Base-by-base conservation (phyloP, 1,284 basidiomycete genomes). In the Tilletiopsis washingtonensis region DNA sequence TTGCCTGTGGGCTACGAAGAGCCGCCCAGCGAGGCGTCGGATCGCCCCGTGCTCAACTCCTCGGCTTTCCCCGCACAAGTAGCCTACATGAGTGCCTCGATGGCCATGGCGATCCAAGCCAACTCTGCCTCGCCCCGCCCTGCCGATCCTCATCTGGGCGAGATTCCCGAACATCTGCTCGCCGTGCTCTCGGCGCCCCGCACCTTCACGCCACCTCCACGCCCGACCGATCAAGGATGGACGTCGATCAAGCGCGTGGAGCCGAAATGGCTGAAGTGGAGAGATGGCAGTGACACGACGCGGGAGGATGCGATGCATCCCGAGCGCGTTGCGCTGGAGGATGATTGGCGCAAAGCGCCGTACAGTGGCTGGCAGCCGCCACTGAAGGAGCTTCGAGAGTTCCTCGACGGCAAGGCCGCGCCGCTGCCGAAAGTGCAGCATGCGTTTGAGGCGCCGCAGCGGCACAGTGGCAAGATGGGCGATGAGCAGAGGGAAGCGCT, bases 361-460 rank as follows among this genome's bases (percentile, higher is more conserved):
- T 68, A 45, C 50, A 36, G 50, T n/a, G 48, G 40, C 5, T 72
- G 69, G 69, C 47, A 46, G 25, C 55, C 69, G 24, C 69, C 69
- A 3, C 48, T 71, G 2, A 53, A 53, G 4, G 50, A 62, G 5
- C 48, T 64, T 6, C 14, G 17, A 1, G 19, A 21, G 6, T 38
- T 34, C 32, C 17, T 34, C 12, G 32, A 34, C 39, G 2, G 44
- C 54, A 0, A 24, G 42, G 12, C 44, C 2, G 19, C 41, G 26
- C 40, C 56, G 11, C 37, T 64, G 12, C 54, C 62, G 11, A 57
- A 57, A 19, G 54, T 73, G 2, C 70, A 73, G 42, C 49, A 52
- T 38, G 36, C 47, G 9, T 72, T 72, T 40, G 39, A 57, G 37
- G 54, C 62, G 44, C 53, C 61, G 6, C 42, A 41, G 2, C 47